Evolutionary conservation across 345 rosid species (phyloP), one percentile per base, ranked within the genome.

Genomic region (Leavenworthia alabamica): DNA sequence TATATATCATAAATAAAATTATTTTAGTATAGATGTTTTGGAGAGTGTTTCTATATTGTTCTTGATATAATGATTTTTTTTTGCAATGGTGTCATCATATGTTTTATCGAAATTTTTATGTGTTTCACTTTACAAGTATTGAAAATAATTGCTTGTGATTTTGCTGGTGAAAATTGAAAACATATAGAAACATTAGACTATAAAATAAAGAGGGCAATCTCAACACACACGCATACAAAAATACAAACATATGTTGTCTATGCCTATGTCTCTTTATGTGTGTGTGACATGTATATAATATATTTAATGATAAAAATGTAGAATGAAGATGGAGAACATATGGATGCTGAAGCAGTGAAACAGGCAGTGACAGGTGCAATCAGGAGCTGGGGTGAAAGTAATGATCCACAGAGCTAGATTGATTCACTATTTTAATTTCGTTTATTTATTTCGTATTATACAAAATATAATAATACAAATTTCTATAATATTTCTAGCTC

Each of bases 311-410:
- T 56, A 29, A 13, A 60, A 53, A 24, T 48, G 76, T 82, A 90
- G 97, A 78, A 78, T 63, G 87, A 78, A 66, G 86, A 82, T 52
- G 75, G 83, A 71, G 78, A 75, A 14, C 60, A 41, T 37, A 70
- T 85, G 55, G 88, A 83, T 62, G 85, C 81, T 66, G 80, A 83
- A 60, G 82, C 76, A 66, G 88, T 90, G 77, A 78, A 86, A 74
- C 83, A 80, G 60, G 87, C 88, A 56, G 86, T 87, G 48, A 60
- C 80, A 51, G 82, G 77, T 47, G 89, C 93, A 29, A 79, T 87
- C 36, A 71, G 74, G 70, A 83, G 69, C 53, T 87, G 93, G 93
- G 76, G 74, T 57, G 71, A 61, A 58, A 57, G 19, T 60, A 58
- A 51, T 49, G 66, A 71, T 69, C 48, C 32, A 60, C 73, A 53